phyloP scores from a whole-genome alignment of 163 green algal species.

The Scenedesmus sp. region DNA sequence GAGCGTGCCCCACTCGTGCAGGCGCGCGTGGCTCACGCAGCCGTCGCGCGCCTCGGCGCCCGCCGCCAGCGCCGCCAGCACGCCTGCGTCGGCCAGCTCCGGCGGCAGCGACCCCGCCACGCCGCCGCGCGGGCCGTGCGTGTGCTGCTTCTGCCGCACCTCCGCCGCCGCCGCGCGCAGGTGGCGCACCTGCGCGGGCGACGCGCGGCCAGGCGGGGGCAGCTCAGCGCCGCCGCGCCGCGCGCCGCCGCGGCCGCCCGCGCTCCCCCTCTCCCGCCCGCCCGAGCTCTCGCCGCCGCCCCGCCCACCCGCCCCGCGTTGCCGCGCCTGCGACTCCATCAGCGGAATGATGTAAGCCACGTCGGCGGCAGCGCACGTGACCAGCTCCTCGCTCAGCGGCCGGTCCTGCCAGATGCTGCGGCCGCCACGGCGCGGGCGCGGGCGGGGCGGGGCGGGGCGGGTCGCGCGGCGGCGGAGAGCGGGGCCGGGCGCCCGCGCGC shows the following conservation, averaged over 20 bases:
- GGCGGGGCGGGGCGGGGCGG: neutral
- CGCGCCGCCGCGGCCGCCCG: neutral
- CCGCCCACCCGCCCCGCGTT: neutral
- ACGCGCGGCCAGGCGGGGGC: neutral
- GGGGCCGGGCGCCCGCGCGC: too few species aligned
- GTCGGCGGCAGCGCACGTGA: constrained; percentile 44
- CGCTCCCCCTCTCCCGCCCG: neutral
- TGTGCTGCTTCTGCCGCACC: constrained; percentile 14
- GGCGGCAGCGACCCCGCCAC: neutral
- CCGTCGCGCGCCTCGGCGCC: neutral
- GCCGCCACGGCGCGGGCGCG: neutral
- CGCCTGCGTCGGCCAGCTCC: neutral
- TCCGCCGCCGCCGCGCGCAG: constrained; percentile 1
- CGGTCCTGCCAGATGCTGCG: constrained; percentile 41
- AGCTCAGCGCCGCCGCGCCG: neutral
- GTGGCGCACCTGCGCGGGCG: neutral
- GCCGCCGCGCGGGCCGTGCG: neutral
- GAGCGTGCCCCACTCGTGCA: neutral
- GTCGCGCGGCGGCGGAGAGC: neutral
- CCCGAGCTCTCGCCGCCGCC: neutral
- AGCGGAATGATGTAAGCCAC: constrained; percentile 32
- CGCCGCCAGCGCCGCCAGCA: neutral
- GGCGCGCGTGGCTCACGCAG: constrained; percentile 3
- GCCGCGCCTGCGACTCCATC: constrained; percentile 30
- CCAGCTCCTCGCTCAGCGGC: constrained; percentile 26